A percentile compares a stretch with the other conserved stretches of the same genome.
These are phyloP conservation scores for Paecilomyces fulvus DNA, from an alignment of 2,329 filamentous ascomycete species.

Conservation along the genomic window DNA sequence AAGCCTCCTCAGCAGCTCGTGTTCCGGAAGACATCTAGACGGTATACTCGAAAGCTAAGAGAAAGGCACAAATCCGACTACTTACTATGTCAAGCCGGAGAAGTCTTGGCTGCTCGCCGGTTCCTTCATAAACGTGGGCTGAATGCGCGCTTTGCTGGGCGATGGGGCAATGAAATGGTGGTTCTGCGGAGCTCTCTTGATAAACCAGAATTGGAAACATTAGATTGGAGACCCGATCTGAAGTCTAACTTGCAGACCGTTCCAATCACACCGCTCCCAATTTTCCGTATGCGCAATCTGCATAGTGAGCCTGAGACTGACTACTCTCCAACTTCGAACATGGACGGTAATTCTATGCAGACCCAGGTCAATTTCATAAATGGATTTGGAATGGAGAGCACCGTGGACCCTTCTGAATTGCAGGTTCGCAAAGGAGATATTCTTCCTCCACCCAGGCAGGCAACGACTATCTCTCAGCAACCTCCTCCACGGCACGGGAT, in stretches of 20 bases:
- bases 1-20: slow-evolving; percentile 19
- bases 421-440: slow-evolving; percentile 5
- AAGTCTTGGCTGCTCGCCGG: slow-evolving; percentile 22
- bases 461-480: neutral
- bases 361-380: slow-evolving; percentile 8
- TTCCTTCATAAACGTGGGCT: slow-evolving; percentile 23
- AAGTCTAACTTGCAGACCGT: neutral
- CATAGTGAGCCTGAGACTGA: neutral
- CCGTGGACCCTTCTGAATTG: slow-evolving; percentile 6
- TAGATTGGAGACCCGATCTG: slow-evolving; percentile 10
- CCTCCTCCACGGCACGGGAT: slow-evolving; percentile 4
- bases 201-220: slow-evolving; percentile 5
- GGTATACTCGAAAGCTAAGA: slow-evolving; percentile 9
- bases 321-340: no score
- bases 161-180: slow-evolving; percentile 24
- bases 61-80: slow-evolving; percentile 12
- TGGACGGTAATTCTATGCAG: neutral
- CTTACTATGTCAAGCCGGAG: slow-evolving; percentile 19
- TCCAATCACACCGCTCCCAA: neutral
- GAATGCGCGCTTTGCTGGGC: slow-evolving; percentile 20
- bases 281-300: neutral
- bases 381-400: slow-evolving; percentile 1
- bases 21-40: slow-evolving; percentile 17
- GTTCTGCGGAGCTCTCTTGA: slow-evolving; percentile 6
- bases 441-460: neutral